Conservation (phyloP, 1,284 basidiomycete species). For the Cystobasidium pallidum region DNA sequence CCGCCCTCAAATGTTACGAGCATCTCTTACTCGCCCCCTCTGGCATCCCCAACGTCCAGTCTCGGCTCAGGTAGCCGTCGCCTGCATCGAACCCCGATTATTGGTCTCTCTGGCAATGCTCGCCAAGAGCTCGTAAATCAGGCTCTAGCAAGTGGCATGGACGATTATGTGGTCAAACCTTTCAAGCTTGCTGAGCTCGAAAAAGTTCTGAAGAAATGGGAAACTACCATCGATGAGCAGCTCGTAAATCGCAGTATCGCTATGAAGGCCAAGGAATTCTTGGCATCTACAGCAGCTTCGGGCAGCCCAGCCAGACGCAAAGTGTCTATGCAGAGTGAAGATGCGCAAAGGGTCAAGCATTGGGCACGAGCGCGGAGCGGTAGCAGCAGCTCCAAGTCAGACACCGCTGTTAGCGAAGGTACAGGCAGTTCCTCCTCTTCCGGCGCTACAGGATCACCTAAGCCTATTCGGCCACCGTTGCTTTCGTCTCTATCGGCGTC, state of each 20-base stretch:
- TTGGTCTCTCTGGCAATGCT: conserved; percentile 42
- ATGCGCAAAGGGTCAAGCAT: neutral
- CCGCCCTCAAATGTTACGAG: conserved; percentile 20
- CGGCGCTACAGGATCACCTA: neutral
- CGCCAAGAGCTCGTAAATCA: conserved; percentile 37
- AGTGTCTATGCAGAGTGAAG: neutral
- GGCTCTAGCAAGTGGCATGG: conserved; percentile 42
- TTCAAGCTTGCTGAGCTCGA: conserved; percentile 42
- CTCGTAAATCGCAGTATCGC: conserved; percentile 21
- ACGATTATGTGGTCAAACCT: conserved; percentile 41
- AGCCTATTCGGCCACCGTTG: conserved; percentile 16
- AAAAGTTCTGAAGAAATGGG: conserved; percentile 40
- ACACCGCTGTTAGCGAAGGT: neutral
- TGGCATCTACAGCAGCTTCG: conserved; percentile 5
- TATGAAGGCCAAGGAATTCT: conserved; percentile 21
- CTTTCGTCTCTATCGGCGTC: conserved; percentile 19
- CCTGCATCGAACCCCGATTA: conserved; percentile 27
- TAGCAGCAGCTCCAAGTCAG: conserved; percentile 9
- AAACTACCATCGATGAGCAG: conserved; percentile 36
- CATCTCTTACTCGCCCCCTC: conserved; percentile 26
- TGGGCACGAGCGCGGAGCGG: neutral
- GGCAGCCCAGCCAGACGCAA: conserved; percentile 1
- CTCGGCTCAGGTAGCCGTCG: neutral
- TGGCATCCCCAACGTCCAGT: conserved; percentile 17
- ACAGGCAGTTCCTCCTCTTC: neutral